Evolutionary conservation across 805 yeast species (phyloP).

Genomic region (Metschnikowia cerradonensis): DNA sequence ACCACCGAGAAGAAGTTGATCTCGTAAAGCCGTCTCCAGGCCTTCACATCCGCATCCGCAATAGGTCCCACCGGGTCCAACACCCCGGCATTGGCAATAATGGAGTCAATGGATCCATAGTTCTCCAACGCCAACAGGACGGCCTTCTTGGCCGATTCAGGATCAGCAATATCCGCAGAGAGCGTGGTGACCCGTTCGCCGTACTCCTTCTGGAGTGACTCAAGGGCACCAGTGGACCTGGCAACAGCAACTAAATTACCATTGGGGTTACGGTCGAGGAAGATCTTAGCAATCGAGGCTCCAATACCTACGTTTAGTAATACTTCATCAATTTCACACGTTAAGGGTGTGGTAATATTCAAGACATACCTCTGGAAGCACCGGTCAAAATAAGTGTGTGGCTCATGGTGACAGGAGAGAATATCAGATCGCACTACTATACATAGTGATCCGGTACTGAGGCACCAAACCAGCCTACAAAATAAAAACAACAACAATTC

Average conservation of each 20-base stretch:
- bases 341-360: not conserved
- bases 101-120: slow-evolving; percentile 58
- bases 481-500: too few species aligned
- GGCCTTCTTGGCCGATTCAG: slow-evolving; percentile 30
- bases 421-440: not conserved
- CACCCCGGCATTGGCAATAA: slow-evolving; percentile 79
- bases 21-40: slow-evolving; percentile 66
- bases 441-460: not conserved
- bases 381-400: slow-evolving; percentile 23
- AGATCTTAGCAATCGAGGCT: slow-evolving; percentile 55
- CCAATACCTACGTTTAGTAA: slow-evolving; percentile 69
- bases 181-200: slow-evolving; percentile 49
- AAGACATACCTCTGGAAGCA: slow-evolving; percentile 20
- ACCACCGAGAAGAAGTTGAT: slow-evolving; percentile 77
- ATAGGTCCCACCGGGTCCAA: slow-evolving; percentile 69
- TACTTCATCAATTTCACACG: slow-evolving; percentile 31
- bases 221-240: slow-evolving; percentile 51
- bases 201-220: slow-evolving; percentile 37
- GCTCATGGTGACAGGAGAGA: slow-evolving; percentile 8
- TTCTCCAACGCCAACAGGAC: slow-evolving; percentile 42
- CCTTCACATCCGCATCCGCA: slow-evolving; percentile 46
- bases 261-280: slow-evolving; percentile 35
- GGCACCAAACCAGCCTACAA: too few species aligned
- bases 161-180: slow-evolving; percentile 58
- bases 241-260: slow-evolving; percentile 66